Base-by-base conservation (phyloP, 2,329 filamentous ascomycete species). In the Xylariaceae sp. region DNA sequence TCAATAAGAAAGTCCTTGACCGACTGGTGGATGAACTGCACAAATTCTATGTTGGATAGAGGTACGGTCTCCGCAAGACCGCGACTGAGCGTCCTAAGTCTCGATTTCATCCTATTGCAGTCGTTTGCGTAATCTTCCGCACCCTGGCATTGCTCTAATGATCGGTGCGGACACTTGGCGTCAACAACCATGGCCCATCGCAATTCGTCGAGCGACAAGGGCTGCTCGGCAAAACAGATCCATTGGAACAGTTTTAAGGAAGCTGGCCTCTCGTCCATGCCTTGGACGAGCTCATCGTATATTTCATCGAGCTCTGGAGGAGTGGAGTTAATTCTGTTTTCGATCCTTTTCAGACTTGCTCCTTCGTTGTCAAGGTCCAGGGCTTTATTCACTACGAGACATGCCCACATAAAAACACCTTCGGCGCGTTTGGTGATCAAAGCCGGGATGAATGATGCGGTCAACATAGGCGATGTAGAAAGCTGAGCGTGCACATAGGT, bases 11-110 rank as follows among this genome's bases (percentile, higher is more conserved):
- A 50, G 15, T 50, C 46, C 3, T 50, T 50, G 27, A 35, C 37
- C 7, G 46, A 33, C 29, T 50, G 27, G 29, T 50, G 37, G 24
- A 42, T 35, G 16, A 41, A 50, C 6, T 50, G 46, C 15, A 50
- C 29, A 42, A 27, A 7, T 16, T 33, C 30, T n/a, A 6, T 33
- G 4, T 33, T 6, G 11, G 30, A 33, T 33, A n/a, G 15, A 33
- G 7, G 11, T 33, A 33, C 15, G 30, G 42, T 16, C 15, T 50
- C 30, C 6, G 4, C 29, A 24, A 50, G 30, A 4, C 46, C 46
- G 15, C 26, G 21, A 27, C 37, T 50, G 1, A 41, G 36, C 11
- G 36, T 50, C 13, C 15, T 27, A 15, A 50, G 13, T 21, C n/a
- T 13, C 15, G 36, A 41, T 21, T n/a, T 29, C 36, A 50, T 41